Conservation (phyloP, 768 basidiomycete species). For the Russula dissimulans region DNA sequence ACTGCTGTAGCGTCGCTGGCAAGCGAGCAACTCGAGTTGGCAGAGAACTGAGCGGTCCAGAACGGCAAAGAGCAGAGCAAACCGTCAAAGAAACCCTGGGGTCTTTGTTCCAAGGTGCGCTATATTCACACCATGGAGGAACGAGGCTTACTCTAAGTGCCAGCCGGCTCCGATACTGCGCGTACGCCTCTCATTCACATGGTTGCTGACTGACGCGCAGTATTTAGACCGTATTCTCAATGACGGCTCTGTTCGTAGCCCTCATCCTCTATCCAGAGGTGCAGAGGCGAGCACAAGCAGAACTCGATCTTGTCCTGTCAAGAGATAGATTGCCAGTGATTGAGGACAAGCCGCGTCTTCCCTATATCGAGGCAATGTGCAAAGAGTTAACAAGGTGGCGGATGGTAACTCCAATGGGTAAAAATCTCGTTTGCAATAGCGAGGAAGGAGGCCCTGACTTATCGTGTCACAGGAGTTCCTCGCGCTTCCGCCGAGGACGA, state of each 20-base stretch:
- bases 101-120: too few relatives aligned
- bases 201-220: neutral
- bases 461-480: neutral
- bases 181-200: neutral
- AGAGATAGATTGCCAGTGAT: slow-evolving; percentile 4
- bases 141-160: too few relatives aligned
- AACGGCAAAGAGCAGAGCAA: neutral
- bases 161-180: neutral
- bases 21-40: neutral
- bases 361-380: slow-evolving; percentile 11
- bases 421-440: neutral
- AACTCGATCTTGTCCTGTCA: slow-evolving; percentile 7
- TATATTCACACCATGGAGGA: too few relatives aligned
- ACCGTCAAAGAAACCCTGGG: neutral
- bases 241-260: neutral
- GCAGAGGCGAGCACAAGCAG: slow-evolving; percentile 9
- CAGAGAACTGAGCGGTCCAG: neutral
- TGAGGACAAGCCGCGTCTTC: slow-evolving; percentile 5
- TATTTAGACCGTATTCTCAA: neutral
- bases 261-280: slow-evolving; percentile 3
- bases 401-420: neutral
- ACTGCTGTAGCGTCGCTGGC: neutral
- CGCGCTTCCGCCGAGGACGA: slow-evolving; percentile 3
- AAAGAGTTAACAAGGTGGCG: slow-evolving; percentile 5
- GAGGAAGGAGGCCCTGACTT: neutral